Evolutionary conservation across 2,329 filamentous ascomycete species (phyloP).

Genomic region (Diaporthe aspalathi): DNA sequence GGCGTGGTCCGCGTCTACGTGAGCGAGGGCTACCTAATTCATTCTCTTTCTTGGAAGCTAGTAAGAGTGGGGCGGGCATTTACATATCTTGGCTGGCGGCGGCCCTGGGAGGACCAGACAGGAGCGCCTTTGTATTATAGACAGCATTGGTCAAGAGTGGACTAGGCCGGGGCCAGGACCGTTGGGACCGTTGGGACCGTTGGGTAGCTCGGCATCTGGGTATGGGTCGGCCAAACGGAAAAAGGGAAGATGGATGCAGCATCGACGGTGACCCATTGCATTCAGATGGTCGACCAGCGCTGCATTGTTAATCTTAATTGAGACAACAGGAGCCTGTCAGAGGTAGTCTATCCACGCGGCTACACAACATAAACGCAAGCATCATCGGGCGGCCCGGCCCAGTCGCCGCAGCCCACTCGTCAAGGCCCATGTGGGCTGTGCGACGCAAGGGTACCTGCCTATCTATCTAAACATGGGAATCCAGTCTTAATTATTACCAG

Average conservation of each 20-base stretch:
- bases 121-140: slow-evolving; percentile 7
- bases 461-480: too few relatives aligned
- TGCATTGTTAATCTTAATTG: slow-evolving; percentile 18
- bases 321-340: slow-evolving; percentile 5
- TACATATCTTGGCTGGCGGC: neutral
- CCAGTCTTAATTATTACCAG: too few relatives aligned
- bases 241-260: slow-evolving; percentile 15
- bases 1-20: neutral
- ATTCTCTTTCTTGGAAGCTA: neutral
- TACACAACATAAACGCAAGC: neutral
- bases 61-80: neutral
- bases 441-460: too few relatives aligned
- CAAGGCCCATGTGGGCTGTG: too few relatives aligned
- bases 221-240: slow-evolving; percentile 3
- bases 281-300: neutral
- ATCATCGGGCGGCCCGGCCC: neutral
- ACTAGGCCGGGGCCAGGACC: neutral
- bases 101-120: neutral
- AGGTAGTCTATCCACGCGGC: neutral
- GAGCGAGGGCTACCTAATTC: too few relatives aligned
- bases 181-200: too few relatives aligned
- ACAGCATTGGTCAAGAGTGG: neutral
- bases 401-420: neutral
- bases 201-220: neutral
- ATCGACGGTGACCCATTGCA: neutral